Evolutionary conservation across 2,329 filamentous ascomycete species (phyloP).

Genomic region (Penicillium griseofulvum): DNA sequence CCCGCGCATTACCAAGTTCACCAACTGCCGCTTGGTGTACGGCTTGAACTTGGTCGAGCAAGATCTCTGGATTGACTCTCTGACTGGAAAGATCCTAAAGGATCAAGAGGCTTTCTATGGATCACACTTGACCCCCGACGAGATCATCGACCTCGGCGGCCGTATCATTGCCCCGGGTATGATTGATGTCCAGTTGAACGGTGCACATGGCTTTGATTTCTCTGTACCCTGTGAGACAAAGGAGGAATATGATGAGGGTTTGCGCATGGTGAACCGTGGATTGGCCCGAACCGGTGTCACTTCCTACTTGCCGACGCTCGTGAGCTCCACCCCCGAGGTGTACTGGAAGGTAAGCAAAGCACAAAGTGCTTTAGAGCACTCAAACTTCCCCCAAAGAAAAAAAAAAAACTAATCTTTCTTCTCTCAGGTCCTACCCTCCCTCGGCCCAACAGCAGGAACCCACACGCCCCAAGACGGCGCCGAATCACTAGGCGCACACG

Average conservation of each 20-base stretch:
- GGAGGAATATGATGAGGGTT: constrained; percentile 67
- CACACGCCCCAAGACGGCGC: constrained; percentile 66
- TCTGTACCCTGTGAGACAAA: constrained; percentile 68
- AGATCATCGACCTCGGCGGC: constrained; percentile 74
- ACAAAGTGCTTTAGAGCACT: neutral
- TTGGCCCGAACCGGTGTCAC: constrained; percentile 80
- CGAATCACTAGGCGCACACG: constrained; percentile 85
- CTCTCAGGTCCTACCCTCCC: constrained; percentile 63
- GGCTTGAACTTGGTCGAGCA: constrained; percentile 66
- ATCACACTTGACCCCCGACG: constrained; percentile 58
- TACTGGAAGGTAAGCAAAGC: constrained; percentile 64
- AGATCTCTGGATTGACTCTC: constrained; percentile 85
- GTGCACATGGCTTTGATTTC: constrained; percentile 90
- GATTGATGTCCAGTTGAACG: constrained; percentile 90
- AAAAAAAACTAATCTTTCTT: neutral
- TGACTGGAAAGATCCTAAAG: constrained; percentile 76
- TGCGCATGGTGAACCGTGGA: constrained; percentile 67
- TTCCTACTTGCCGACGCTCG: constrained; percentile 77
- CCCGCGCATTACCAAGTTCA: constrained; percentile 73
- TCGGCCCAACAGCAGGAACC: constrained; percentile 66
- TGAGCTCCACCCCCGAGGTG: constrained; percentile 72
- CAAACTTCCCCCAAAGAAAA: neutral
- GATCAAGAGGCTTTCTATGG: constrained; percentile 60
- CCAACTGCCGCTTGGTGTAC: constrained; percentile 77
- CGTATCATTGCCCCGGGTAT: constrained; percentile 82